Evolutionary conservation across 2,329 filamentous ascomycete species (phyloP), one percentile per base, ranked within the genome.

Genomic region (Chaetomiaceae sp.): DNA sequence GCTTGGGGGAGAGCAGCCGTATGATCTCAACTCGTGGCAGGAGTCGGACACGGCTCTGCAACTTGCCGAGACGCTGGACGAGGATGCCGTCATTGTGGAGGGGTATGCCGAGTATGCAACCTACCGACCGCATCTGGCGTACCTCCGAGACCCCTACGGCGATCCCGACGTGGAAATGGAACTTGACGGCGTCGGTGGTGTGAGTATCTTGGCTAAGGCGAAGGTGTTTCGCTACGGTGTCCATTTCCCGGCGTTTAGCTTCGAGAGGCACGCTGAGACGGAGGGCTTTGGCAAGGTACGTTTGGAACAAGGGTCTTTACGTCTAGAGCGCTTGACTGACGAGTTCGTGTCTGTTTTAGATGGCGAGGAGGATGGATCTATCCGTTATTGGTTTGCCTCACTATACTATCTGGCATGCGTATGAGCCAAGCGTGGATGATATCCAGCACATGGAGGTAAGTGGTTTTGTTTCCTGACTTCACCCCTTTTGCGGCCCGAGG

Each of bases 121-220:
- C 1, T 99, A 93, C 93, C 80, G 93, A 58, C 93, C 93, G 37
- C 93, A 99, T 77, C 77, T 99, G 64, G 93, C 93, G 37, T 99
- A 99, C 66, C 81, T 99, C 7, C 86, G 93, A 53, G 93, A 99
- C 66, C 93, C 93, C 2, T 97, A 95, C 63, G 93, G 93, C 34
- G 93, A 99, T 65, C 92, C 92, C 17, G 93, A 99, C 66, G 96
- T 97, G 86, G 93, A 99, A 67, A 97, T 99, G 93, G 93, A 99
- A 63, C 92, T 99, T 61, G 93, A 99, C 62, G 93, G 93, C 59
- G 91, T 99, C 41, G 92, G 93, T 44, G 93, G 93, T 71, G 93
- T 99, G 61, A 96, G 90, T 72, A 99, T 99, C 63, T 71, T 99
- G 61, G 92, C 93, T 40, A 99, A 97, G 70, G 93, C 93, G 2